Base-by-base conservation (phyloP, 164 flowering plant species). In the Berberis vulgaris region DNA sequence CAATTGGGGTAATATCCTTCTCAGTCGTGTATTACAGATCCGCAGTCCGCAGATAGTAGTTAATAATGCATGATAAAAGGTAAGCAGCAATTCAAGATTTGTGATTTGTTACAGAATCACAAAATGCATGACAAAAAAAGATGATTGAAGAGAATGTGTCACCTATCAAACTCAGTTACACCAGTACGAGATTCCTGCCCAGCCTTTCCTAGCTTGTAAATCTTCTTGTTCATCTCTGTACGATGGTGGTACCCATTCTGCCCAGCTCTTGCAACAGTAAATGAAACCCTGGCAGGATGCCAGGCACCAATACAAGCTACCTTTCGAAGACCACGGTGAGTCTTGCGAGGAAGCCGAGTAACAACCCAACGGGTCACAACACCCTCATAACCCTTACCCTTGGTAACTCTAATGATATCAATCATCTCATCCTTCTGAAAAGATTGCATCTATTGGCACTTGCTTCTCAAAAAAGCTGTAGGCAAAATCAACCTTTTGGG, bases 341-440 rank as follows among this genome's bases (percentile, higher is more conserved):
- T 86, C 72, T 84, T 86, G 43, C 86, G 87, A 2, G 91, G 91
- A 4, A 86, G 88, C 13, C 88, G 85, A 9, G 91, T 84, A n/a
- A 86, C 91, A 67, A 86, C 91, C 91, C 88, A 86, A 26, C 92
- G 77, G 12, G 86, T 87, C 38, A 85, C 88, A 40, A 87, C 93
- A 67, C 88, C 94, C 71, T 87, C 94, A 39, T 85, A 82, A 0
- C 94, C 94, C 72, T 87, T 87, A 12, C 94, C 90, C 67, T 83
- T 87, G 13, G 94, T 87, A 43, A 85, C 90, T 1, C 94, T 88
- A 66, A 86, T 84, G 41, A 86, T 80, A 59, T 86, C 91, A 59
- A 86, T 81, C 91, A 84, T 86, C 76, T 87, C 93, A 73, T 87
- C 89, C 56, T 87, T 87, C 71, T 80, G 88, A 76, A 87, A 87